Base-by-base conservation (phyloP, 2,329 filamentous ascomycete species). In the Ambrosiella xylebori region DNA sequence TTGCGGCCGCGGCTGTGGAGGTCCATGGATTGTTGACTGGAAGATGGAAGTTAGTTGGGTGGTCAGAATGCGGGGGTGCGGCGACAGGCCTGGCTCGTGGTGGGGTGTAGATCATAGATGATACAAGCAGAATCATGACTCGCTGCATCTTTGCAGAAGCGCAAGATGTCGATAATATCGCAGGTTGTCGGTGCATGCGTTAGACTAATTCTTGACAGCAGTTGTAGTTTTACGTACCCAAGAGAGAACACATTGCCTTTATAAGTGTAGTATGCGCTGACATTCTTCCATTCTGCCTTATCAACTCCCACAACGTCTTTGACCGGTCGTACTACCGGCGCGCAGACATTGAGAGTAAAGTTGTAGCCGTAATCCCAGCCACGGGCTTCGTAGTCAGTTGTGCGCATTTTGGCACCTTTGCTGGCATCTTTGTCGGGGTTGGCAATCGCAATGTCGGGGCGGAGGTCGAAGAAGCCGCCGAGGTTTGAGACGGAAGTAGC, bases 331-430 rank as follows among this genome's bases (percentile, higher is more conserved):
- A 89, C 77, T n/a, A 90, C 84, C 1, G 85, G 75, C 40, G 77
- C 82, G 71, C 87, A 93, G 64, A 93, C 83, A 70, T 93, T 93
- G 65, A 91, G 67, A 1, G 86, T 91, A 66, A 93, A 93, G 71
- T 91, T 91, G 62, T 81, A 80, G 62, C 79, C 81, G 64, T 89
- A 87, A 69, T 91, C 87, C 68, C 82, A 85, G 39, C 87, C 87
- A 60, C 78, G 78, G 7, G 84, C 81, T 62, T 80, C 76, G 68
- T 82, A 82, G 66, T 81, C 78, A 38, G 71, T 70, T 8, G 70
- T 69, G 56, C 55, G 57, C 9, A 70, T 69, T 36, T 67, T 68
- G 52, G 75, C 71, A 51, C 76, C 71, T 19, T 71, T 68, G 3
- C 70, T 66, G 13, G 67, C 64, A 6, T n/a, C 39, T 19, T 40